Percentiles rank a stretch among this genome's conserved stretches.
These are phyloP conservation scores for Fusarium siculi DNA, from an alignment of 2,329 filamentous ascomycete genomes.

Conservation along the genomic window DNA sequence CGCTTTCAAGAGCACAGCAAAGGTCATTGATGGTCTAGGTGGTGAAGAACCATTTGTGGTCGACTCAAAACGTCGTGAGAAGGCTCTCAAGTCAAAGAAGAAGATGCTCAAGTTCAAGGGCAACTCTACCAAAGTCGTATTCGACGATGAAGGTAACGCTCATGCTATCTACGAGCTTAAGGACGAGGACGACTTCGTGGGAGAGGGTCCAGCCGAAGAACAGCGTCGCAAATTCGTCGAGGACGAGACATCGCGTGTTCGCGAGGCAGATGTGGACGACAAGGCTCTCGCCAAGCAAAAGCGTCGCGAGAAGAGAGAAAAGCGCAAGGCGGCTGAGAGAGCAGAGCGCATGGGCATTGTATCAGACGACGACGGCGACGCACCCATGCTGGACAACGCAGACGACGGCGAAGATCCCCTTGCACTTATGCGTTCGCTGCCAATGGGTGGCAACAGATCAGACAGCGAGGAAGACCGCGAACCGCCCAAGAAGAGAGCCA, in stretches of 20 bases:
- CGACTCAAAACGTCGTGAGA: slow-evolving; percentile 95
- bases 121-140: slow-evolving; percentile 85
- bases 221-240: slow-evolving; percentile 84
- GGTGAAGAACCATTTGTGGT: slow-evolving; percentile 81
- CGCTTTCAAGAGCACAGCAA: slow-evolving; percentile 58
- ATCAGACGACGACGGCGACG: slow-evolving; percentile 42
- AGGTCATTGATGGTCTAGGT: slow-evolving; percentile 73
- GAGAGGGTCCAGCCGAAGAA: slow-evolving; percentile 77
- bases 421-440: slow-evolving; percentile 67
- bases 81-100: slow-evolving; percentile 95
- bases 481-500: slow-evolving; percentile 67
- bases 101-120: slow-evolving; percentile 91
- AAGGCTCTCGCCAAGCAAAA: slow-evolving; percentile 84
- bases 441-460: slow-evolving; percentile 54
- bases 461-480: slow-evolving; percentile 52
- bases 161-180: slow-evolving; percentile 90
- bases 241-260: slow-evolving; percentile 76
- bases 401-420: slow-evolving; percentile 52
- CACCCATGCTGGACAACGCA: slow-evolving; percentile 50
- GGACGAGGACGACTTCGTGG: slow-evolving; percentile 82
- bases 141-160: slow-evolving; percentile 89
- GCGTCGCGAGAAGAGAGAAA: slow-evolving; percentile 79
- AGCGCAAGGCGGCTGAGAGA: slow-evolving; percentile 73
- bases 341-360: slow-evolving; percentile 49
- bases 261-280: slow-evolving; percentile 81